A percentile compares a stretch with the other conserved stretches of the same genome.
phyloP scores from a whole-genome alignment of 805 yeast species.

The Saturnispora sekii region DNA sequence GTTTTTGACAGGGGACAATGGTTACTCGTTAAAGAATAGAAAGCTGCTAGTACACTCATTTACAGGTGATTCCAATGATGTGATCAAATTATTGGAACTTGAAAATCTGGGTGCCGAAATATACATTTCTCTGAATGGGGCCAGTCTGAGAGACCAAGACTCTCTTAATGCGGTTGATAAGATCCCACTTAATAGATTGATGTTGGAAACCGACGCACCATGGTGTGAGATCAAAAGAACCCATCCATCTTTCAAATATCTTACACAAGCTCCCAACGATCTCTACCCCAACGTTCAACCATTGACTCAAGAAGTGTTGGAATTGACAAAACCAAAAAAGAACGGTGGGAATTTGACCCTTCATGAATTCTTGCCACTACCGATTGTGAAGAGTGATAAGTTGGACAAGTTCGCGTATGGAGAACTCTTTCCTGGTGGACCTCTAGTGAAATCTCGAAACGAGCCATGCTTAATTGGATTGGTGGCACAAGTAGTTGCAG shows the following conservation, averaged over 20 bases:
- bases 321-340: no score
- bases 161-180: slow-evolving; percentile 53
- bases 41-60: slow-evolving; percentile 93
- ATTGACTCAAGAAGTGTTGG: no score
- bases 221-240: slow-evolving; percentile 93
- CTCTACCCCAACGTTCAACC: slow-evolving; percentile 37
- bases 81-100: slow-evolving; percentile 39
- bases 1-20: slow-evolving; percentile 33
- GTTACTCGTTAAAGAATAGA: slow-evolving; percentile 27
- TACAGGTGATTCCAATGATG: slow-evolving; percentile 69
- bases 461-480: slow-evolving; percentile 85
- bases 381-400: slow-evolving; percentile 53
- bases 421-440: slow-evolving; percentile 27
- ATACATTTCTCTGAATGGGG: slow-evolving; percentile 83
- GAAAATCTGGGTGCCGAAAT: slow-evolving; percentile 34
- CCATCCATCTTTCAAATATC: slow-evolving; percentile 58
- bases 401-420: slow-evolving; percentile 20
- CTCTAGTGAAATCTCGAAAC: slow-evolving; percentile 72
- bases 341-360: slow-evolving; percentile 20
- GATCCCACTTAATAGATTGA: slow-evolving; percentile 61
- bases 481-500: slow-evolving; percentile 63
- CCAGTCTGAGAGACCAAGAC: slow-evolving; percentile 74
- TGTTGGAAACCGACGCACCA: slow-evolving; percentile 95
- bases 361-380: slow-evolving; percentile 50
- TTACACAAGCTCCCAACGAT: slow-evolving; percentile 47